phyloP scores from a whole-genome alignment of 352 stramenopile genomes.

The Thalassiosira allenii region DNA sequence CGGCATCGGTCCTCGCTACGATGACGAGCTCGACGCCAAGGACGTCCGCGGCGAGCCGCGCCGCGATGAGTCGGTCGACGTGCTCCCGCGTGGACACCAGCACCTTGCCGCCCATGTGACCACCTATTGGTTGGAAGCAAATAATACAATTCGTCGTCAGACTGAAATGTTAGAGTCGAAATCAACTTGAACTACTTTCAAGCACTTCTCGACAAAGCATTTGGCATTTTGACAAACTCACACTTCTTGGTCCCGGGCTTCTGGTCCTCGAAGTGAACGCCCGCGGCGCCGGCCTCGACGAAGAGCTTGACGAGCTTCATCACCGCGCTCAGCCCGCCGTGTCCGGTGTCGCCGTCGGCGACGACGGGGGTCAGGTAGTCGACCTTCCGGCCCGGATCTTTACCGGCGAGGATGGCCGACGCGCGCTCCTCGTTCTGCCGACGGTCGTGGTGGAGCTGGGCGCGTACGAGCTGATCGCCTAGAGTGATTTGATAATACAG shows the following conservation, averaged over 20 bases:
- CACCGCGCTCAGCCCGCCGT: constrained; percentile 92
- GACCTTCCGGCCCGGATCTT: constrained; percentile 87
- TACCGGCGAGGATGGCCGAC: constrained; percentile 57
- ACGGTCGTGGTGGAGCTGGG: constrained; percentile 97
- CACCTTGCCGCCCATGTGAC: constrained; percentile 98
- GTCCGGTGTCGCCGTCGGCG: constrained; percentile 96
- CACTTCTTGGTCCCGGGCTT: constrained; percentile 99
- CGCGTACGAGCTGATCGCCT: constrained; percentile 97
- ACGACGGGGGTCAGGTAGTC: constrained; percentile 97
- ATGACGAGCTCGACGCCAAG: constrained; percentile 94
- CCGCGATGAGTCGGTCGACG: constrained; percentile 95
- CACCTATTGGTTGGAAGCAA: too few species aligned
- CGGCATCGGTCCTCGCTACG: constrained; percentile 96
- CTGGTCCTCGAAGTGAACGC: constrained; percentile 99
- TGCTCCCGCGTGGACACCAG: constrained; percentile 97
- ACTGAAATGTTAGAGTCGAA: too few species aligned
- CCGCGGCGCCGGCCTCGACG: constrained; percentile 96
- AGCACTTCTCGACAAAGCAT: too few species aligned
- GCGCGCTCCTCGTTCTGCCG: constrained; percentile 94
- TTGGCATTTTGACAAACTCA: too few species aligned
- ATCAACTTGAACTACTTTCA: too few species aligned
- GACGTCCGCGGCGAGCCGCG: constrained; percentile 96
- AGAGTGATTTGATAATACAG: too few species aligned
- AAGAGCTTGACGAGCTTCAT: constrained; percentile 99
- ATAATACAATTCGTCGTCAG: too few species aligned